These are phyloP conservation scores for Phytopythium delawarense DNA, from an alignment of 352 stramenopile genomes.

Conservation along the genomic window DNA sequence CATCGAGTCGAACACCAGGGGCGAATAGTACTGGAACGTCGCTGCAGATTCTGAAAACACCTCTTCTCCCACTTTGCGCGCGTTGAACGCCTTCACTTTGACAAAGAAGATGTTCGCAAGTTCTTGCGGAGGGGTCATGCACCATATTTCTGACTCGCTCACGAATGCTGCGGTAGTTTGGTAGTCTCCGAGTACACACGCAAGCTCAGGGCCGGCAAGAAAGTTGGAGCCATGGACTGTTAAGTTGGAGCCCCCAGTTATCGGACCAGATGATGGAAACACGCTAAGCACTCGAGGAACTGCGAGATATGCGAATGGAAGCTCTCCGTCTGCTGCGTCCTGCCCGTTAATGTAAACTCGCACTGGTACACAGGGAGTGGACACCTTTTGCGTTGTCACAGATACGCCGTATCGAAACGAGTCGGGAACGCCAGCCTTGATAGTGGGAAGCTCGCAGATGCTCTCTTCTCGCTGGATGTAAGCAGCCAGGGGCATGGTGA, in stretches of 20 bases:
- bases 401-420: constrained; percentile 22
- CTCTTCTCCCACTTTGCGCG: constrained; percentile 8
- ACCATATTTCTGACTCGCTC: constrained; percentile 19
- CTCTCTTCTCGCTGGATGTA: neutral
- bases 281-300: constrained; percentile 25
- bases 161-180: constrained; percentile 28
- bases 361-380: constrained; percentile 19
- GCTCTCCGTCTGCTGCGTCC: constrained; percentile 10
- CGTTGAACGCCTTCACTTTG: constrained; percentile 20
- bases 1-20: constrained; percentile 22
- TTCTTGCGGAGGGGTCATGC: constrained; percentile 23
- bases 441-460: constrained; percentile 9
- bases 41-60: constrained; percentile 26
- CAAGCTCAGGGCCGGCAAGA: constrained; percentile 19
- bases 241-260: constrained; percentile 33
- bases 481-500: constrained; percentile 9
- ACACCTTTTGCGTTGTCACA: constrained; percentile 10
- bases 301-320: constrained; percentile 17
- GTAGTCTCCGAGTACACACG: constrained; percentile 33
- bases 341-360: constrained; percentile 23
- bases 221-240: constrained; percentile 30
- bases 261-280: constrained; percentile 18
- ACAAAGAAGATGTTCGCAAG: constrained; percentile 22
- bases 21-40: constrained; percentile 29
- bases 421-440: constrained; percentile 15